Evolutionary conservation across 1,284 basidiomycete genomes (phyloP).

Genomic region (Hypsizygus ulmarius): DNA sequence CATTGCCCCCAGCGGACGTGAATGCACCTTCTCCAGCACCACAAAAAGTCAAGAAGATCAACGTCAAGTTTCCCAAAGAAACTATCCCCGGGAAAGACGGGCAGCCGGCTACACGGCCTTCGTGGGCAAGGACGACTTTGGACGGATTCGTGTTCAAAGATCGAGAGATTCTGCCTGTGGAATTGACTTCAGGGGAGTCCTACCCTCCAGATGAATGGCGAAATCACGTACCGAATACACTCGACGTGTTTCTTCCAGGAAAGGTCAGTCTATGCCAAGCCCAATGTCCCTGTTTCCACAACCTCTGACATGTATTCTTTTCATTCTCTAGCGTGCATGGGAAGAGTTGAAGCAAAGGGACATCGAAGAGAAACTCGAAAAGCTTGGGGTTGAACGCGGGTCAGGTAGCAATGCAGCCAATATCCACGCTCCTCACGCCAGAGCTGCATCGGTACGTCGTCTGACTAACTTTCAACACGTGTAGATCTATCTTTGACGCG

Average conservation of each 20-base stretch:
- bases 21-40: constrained; percentile 22
- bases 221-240: constrained; percentile 51
- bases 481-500: constrained; percentile 23
- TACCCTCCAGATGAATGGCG: constrained; percentile 65
- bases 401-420: constrained; percentile 53
- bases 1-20: constrained; percentile 44
- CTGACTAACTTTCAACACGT: constrained; percentile 25
- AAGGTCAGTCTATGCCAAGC: constrained; percentile 47
- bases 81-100: constrained; percentile 47
- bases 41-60: constrained; percentile 61
- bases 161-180: constrained; percentile 40
- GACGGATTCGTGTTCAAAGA: constrained; percentile 40
- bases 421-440: constrained; percentile 69
- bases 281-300: constrained; percentile 4
- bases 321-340: constrained; percentile 57
- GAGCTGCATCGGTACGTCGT: constrained; percentile 70
- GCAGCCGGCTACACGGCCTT: constrained; percentile 40
- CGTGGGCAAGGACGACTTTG: constrained; percentile 66
- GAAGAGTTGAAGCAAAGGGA: constrained; percentile 62
- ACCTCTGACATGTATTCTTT: constrained; percentile 11
- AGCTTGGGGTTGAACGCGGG: constrained; percentile 70
- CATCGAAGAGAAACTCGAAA: constrained; percentile 78
- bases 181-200: constrained; percentile 48
- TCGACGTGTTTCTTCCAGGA: constrained; percentile 81
- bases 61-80: constrained; percentile 72